A percentile compares a stretch with the other conserved stretches of the same genome.
Conservation (phyloP, 2,329 filamentous ascomycete species). For the Fusarium incarnatum region DNA sequence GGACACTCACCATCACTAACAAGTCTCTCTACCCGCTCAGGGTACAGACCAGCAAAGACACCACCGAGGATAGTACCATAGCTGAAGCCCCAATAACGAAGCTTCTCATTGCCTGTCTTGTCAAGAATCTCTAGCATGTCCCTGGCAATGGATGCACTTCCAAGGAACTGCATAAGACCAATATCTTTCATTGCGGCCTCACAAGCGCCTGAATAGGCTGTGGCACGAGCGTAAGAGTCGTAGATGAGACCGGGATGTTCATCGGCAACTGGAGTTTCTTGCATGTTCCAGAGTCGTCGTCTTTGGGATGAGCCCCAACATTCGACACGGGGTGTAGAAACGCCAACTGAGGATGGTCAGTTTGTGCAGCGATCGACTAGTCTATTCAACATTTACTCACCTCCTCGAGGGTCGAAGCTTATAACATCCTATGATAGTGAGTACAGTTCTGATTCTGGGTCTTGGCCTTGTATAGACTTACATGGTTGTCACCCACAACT, state of each 20-base stretch:
- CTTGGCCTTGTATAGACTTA: slow-evolving; percentile 40
- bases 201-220: slow-evolving; percentile 58
- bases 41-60: slow-evolving; percentile 64
- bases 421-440: slow-evolving; percentile 56
- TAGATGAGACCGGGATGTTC: slow-evolving; percentile 60
- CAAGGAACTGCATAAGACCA: slow-evolving; percentile 55
- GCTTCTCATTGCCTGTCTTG: slow-evolving; percentile 55
- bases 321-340: slow-evolving; percentile 62
- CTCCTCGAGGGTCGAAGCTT: slow-evolving; percentile 63
- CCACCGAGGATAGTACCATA: slow-evolving; percentile 66
- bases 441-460: no score
- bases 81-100: slow-evolving; percentile 67
- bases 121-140: slow-evolving; percentile 62
- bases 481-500: slow-evolving; percentile 61
- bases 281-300: slow-evolving; percentile 57
- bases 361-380: background rate
- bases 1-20: slow-evolving; percentile 60
- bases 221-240: slow-evolving; percentile 58
- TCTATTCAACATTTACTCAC: slow-evolving; percentile 29
- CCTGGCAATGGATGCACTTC: slow-evolving; percentile 59
- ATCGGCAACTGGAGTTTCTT: slow-evolving; percentile 59
- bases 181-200: slow-evolving; percentile 53
- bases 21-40: slow-evolving; percentile 62
- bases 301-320: slow-evolving; percentile 61
- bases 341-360: slow-evolving; percentile 52